Base-by-base conservation (phyloP, 2,329 filamentous ascomycete species). In the Dryadomyces sulphureus region DNA sequence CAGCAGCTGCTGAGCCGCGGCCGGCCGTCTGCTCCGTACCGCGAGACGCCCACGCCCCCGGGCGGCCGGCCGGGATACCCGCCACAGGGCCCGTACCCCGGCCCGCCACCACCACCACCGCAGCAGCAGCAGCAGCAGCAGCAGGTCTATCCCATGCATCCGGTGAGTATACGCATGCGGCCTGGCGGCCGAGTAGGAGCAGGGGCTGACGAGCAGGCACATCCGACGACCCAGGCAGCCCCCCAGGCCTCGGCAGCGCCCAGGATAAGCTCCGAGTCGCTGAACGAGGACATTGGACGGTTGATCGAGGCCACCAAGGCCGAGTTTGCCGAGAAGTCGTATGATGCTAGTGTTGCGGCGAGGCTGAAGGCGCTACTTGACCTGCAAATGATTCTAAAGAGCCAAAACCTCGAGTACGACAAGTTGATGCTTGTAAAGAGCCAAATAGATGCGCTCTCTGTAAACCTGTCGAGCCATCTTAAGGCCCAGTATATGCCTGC, bases 291-390 rank as follows among this genome's bases (percentile, higher is more conserved):
- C 65, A 81, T 95, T 60, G 78, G 84, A 56, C 78, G 76, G 57
- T 70, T 94, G 55, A 86, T 94, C 60, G 65, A 72, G 57, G 75
- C 75, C 54, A 80, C 82, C 53, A 81, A 81, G 65, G 71, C 73
- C 54, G 81, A 88, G 57, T 83, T 86, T 65, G 79, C 81, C 53
- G 76, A 76, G 53, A 86, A 80, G 60, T 82, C 83, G 50, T 76
- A 81, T 69, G 84, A 94, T 68, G 65, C 72, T 63, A 76, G 78
- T 64, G 73, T 86, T 59, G 81, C 86, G 60, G 81, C 77, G 58
- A 85, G 84, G 65, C 69, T 94, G 58, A 84, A 86, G 65, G 87
- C 88, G 52, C 75, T 95, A 55, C 69, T 89, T 63, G 85, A 92
- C 62, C 74, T 96, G 53, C 86, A 94, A 66, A 78, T 73, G 54